A percentile compares a stretch with the other conserved stretches of the same genome.
Evolutionary conservation across 352 stramenopile species (phyloP).

Genomic region (Globisporangium barbulae): DNA sequence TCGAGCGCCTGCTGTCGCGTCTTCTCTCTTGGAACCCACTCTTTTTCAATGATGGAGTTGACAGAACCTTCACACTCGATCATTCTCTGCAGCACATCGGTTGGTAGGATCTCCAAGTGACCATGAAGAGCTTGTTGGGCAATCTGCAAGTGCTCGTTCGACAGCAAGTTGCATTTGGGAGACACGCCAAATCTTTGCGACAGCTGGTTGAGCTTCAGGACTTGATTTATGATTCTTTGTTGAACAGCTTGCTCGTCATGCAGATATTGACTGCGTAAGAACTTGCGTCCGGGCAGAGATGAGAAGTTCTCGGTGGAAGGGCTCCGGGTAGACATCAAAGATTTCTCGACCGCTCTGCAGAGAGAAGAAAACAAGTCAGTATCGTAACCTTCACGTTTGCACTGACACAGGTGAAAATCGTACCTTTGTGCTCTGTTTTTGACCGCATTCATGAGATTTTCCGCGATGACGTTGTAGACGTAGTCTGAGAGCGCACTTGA

Average conservation of each 20-base stretch:
- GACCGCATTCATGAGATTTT: slow-evolving; percentile 21
- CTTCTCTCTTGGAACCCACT: slow-evolving; percentile 62
- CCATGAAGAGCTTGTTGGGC: slow-evolving; percentile 56
- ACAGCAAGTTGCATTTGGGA: slow-evolving; percentile 33
- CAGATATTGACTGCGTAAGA: slow-evolving; percentile 40
- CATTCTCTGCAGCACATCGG: slow-evolving; percentile 56
- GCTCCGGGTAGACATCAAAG: neutral
- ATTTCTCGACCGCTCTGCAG: slow-evolving; percentile 5
- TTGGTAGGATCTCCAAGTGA: slow-evolving; percentile 55
- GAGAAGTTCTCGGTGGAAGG: slow-evolving; percentile 21
- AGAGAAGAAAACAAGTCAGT: neutral
- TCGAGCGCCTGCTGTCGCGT: slow-evolving; percentile 43
- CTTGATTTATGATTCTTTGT: slow-evolving; percentile 31
- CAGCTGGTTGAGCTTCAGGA: slow-evolving; percentile 41
- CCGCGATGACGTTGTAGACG: slow-evolving; percentile 14
- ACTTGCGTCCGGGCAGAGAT: slow-evolving; percentile 42
- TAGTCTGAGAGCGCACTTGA: slow-evolving; percentile 8
- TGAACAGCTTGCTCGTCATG: slow-evolving; percentile 46
- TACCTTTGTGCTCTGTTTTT: slow-evolving; percentile 35
- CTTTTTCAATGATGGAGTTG: slow-evolving; percentile 41
- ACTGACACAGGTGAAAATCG: neutral
- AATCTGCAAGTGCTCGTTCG: slow-evolving; percentile 41
- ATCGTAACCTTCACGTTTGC: neutral
- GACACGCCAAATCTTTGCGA: slow-evolving; percentile 44
- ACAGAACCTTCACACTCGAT: slow-evolving; percentile 43